Conservation (phyloP, 2,329 filamentous ascomycete species). For the Cercospora sesami region DNA sequence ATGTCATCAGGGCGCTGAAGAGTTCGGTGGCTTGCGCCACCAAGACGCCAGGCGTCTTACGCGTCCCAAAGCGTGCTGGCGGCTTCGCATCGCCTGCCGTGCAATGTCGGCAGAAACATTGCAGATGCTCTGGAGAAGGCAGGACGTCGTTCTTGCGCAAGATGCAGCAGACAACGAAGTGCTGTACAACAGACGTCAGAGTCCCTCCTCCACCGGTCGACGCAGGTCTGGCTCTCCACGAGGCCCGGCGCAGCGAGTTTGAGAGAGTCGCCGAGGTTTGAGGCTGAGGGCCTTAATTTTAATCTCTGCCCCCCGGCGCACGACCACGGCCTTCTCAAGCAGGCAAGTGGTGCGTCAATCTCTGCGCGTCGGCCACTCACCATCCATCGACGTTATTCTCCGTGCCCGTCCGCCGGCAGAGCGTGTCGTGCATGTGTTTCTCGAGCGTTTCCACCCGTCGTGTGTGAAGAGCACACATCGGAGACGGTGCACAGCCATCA, state of each 20-base stretch:
- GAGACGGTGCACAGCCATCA: too few relatives aligned
- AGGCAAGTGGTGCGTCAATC: not conserved
- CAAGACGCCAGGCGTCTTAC: slow-evolving; percentile 2
- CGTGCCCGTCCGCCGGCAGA: too few relatives aligned
- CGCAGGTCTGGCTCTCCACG: not conserved
- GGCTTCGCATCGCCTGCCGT: too few relatives aligned
- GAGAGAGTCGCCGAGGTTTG: not conserved
- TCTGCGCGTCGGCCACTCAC: slow-evolving; percentile 3
- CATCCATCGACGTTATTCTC: not conserved
- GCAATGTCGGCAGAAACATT: too few relatives aligned
- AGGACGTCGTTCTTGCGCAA: not conserved
- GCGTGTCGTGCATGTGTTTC: too few relatives aligned
- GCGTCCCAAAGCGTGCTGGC: slow-evolving; percentile 2
- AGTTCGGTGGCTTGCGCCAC: slow-evolving; percentile 10
- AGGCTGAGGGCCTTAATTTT: slow-evolving; percentile 4
- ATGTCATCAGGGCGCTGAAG: not conserved
- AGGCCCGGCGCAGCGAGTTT: not conserved
- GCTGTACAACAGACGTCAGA: not conserved
- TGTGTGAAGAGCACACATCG: too few relatives aligned
- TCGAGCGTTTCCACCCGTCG: too few relatives aligned
- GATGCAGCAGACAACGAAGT: not conserved
- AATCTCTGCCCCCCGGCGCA: not conserved
- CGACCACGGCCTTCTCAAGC: not conserved
- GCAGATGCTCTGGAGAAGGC: not conserved
- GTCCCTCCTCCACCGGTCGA: not conserved